Evolutionary conservation across 371 early-diverging fungal genomes (phyloP).

Genomic region (Apophysomyces sp.): DNA sequence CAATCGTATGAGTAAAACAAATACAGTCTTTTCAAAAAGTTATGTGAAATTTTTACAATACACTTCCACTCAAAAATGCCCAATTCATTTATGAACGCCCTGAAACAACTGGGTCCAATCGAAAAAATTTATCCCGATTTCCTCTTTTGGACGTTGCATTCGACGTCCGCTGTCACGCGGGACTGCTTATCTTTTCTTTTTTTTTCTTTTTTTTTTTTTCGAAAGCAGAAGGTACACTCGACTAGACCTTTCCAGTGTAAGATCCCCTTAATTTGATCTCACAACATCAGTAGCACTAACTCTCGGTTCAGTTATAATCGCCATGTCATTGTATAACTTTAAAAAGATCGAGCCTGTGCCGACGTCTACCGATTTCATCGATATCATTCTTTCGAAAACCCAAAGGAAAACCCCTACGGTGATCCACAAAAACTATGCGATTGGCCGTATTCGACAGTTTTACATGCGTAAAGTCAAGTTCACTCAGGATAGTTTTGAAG

Average conservation of each 20-base stretch:
- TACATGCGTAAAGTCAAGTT: conserved; percentile 99
- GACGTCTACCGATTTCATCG: conserved; percentile 92
- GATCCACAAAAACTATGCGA: conserved; percentile 94
- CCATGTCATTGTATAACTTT: conserved; percentile 87
- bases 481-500: conserved; percentile 97
- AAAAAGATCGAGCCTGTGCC: conserved; percentile 98
- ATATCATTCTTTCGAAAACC: conserved; percentile 98
- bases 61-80: too few relatives aligned
- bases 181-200: conserved; percentile 8
- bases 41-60: too few relatives aligned
- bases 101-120: too few relatives aligned
- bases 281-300: background rate
- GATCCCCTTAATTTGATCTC: background rate
- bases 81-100: too few relatives aligned
- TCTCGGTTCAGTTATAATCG: background rate
- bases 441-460: conserved; percentile 97
- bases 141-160: too few relatives aligned
- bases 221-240: conserved; percentile 3
- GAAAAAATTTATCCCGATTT: too few relatives aligned
- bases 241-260: conserved; percentile 6
- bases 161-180: background rate
- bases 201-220: conserved; percentile 7
- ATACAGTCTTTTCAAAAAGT: too few relatives aligned
- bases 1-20: too few relatives aligned
- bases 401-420: conserved; percentile 99